Conservation (phyloP, 768 basidiomycete genomes). For the Termitomyces eurrhizus region DNA sequence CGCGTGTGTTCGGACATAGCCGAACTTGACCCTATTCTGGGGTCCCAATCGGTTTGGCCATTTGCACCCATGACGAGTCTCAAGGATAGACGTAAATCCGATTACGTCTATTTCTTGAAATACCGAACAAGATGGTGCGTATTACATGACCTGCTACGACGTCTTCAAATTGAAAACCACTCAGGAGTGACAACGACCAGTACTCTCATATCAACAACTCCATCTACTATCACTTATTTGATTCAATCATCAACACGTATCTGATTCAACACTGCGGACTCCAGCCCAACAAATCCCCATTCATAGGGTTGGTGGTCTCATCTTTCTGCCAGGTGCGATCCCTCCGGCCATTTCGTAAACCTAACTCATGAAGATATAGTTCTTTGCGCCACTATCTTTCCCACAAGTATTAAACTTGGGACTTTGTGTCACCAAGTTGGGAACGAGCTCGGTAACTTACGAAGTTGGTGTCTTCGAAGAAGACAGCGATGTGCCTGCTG, state of each 20-base stretch:
- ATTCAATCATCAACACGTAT: slow-evolving; percentile 79
- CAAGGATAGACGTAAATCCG: slow-evolving; percentile 39
- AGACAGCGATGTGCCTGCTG: slow-evolving; percentile 33
- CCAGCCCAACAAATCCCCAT: slow-evolving; percentile 42
- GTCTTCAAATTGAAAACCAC: neutral
- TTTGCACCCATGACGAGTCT: slow-evolving; percentile 12
- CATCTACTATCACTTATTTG: slow-evolving; percentile 78
- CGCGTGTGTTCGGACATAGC: slow-evolving; percentile 19
- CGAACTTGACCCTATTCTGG: slow-evolving; percentile 19
- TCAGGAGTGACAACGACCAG: slow-evolving; percentile 85
- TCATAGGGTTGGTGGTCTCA: slow-evolving; percentile 76
- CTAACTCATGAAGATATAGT: slow-evolving; percentile 31
- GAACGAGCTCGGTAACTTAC: slow-evolving; percentile 74
- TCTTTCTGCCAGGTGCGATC: slow-evolving; percentile 62
- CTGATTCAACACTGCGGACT: slow-evolving; percentile 63
- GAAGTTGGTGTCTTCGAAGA: slow-evolving; percentile 74
- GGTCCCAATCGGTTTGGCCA: neutral
- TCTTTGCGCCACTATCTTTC: slow-evolving; percentile 70
- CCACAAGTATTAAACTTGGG: slow-evolving; percentile 70
- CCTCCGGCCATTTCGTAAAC: neutral
- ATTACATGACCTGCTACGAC: neutral
- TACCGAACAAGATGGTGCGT: slow-evolving; percentile 72
- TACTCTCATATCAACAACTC: slow-evolving; percentile 82
- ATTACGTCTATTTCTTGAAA: slow-evolving; percentile 57
- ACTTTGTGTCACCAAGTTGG: slow-evolving; percentile 61